These are phyloP conservation scores for Lignosus rhinocerotis DNA, from an alignment of 1,284 basidiomycete species.

Conservation along the genomic window DNA sequence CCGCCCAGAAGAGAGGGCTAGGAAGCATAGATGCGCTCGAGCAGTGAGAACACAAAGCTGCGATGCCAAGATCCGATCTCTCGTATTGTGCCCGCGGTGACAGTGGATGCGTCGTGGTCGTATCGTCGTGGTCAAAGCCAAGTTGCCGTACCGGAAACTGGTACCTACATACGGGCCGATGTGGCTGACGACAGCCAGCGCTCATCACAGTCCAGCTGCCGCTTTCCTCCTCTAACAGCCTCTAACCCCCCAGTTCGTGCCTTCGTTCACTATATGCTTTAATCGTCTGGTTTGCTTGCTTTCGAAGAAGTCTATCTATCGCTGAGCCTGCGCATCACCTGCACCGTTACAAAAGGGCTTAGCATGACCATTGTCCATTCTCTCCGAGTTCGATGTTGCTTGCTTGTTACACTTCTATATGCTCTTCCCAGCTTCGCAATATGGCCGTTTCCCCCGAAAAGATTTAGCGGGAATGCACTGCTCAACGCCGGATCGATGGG, in stretches of 20 bases:
- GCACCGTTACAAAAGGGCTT: neutral
- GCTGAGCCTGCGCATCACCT: neutral
- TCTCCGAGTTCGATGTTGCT: neutral
- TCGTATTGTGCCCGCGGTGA: neutral
- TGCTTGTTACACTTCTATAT: neutral
- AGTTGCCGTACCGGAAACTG: neutral
- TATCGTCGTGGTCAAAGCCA: neutral
- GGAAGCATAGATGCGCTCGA: no score
- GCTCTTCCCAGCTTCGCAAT: constrained; percentile 33
- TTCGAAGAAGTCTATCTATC: neutral
- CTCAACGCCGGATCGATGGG: constrained; percentile 83
- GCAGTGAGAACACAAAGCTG: no score
- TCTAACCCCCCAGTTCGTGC: neutral
- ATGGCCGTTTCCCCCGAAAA: constrained; percentile 84
- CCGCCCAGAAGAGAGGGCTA: no score
- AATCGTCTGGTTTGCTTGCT: neutral
- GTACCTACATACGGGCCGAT: no score
- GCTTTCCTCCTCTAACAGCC: neutral
- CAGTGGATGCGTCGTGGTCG: neutral
- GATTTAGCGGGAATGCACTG: constrained; percentile 86
- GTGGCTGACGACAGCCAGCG: neutral
- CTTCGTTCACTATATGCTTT: neutral
- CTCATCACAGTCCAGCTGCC: neutral
- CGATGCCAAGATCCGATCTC: neutral
- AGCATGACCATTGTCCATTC: neutral